Conservation (phyloP, 257 asterid genomes). For the Paulownia fortunei region DNA sequence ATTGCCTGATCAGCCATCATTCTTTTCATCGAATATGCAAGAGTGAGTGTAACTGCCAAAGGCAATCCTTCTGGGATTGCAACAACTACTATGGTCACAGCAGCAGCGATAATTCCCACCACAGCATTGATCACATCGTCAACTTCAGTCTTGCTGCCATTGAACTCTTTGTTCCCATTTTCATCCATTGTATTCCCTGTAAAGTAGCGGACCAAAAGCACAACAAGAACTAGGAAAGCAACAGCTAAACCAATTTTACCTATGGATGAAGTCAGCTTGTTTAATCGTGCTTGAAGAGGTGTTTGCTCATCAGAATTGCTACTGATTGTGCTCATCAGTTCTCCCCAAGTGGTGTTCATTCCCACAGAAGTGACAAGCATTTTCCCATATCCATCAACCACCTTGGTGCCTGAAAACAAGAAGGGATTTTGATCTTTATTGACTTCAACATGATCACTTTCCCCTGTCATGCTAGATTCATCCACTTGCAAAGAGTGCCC, state of each 20-base stretch:
- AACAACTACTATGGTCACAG: no score
- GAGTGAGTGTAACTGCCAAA: no score
- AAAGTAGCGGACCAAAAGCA: no score
- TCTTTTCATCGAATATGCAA: no score
- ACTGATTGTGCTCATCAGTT: conserved; percentile 55
- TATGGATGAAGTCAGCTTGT: conserved; percentile 50
- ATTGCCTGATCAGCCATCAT: no score
- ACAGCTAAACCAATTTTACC: conserved; percentile 56
- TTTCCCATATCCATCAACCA: conserved; percentile 29
- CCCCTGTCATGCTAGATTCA: conserved; percentile 43
- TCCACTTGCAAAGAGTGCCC: conserved; percentile 38
- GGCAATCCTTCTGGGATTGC: no score
- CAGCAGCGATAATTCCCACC: no score
- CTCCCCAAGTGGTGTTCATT: conserved; percentile 55
- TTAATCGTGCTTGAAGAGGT: conserved; percentile 49
- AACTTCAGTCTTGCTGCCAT: no score
- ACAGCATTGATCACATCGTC: no score
- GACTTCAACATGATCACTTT: conserved; percentile 28
- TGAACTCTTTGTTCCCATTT: no score
- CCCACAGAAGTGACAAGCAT: conserved; percentile 37
- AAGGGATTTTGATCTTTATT: conserved; percentile 12
- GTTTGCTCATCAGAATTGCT: conserved; percentile 24
- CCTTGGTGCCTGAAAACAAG: conserved; percentile 33
- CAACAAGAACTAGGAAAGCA: no score
- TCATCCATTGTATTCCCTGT: no score